phyloP scores from a whole-genome alignment of 768 basidiomycete species.

The Leccinum uliginosum region DNA sequence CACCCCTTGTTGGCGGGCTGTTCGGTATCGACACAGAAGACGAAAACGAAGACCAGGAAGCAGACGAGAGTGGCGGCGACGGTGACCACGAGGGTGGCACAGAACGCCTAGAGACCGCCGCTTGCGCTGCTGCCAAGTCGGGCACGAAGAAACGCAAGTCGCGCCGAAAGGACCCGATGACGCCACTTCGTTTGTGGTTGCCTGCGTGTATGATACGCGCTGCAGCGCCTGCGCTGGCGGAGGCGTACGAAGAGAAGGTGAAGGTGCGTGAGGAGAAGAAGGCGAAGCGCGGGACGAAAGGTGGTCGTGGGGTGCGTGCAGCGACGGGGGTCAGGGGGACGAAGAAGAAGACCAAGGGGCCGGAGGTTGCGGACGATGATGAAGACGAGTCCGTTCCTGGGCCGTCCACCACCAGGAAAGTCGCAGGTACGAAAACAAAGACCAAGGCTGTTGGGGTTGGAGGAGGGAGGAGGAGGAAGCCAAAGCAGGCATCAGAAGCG shows the following conservation, averaged over 20 bases:
- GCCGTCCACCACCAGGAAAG: slow-evolving; percentile 4
- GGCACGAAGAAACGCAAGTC: slow-evolving; percentile 22
- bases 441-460: slow-evolving; percentile 5
- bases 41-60: slow-evolving; percentile 42
- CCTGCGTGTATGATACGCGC: slow-evolving; percentile 72
- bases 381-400: neutral
- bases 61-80: slow-evolving; percentile 42
- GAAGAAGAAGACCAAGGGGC: neutral
- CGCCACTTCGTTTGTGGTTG: slow-evolving; percentile 70
- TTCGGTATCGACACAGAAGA: slow-evolving; percentile 43
- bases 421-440: slow-evolving; percentile 4
- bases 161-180: slow-evolving; percentile 38
- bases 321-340: neutral
- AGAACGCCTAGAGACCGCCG: slow-evolving; percentile 26
- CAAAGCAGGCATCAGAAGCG: slow-evolving; percentile 20
- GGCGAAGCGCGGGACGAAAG: slow-evolving; percentile 22
- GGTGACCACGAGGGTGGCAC: slow-evolving; percentile 13
- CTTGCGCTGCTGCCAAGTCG: slow-evolving; percentile 16
- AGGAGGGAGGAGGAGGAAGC: slow-evolving; percentile 13
- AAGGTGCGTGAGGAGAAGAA: slow-evolving; percentile 46
- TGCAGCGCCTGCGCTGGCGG: slow-evolving; percentile 62
- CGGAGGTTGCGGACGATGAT: neutral
- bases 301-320: slow-evolving; percentile 1
- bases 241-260: slow-evolving; percentile 56
- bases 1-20: slow-evolving; percentile 35